A percentile compares a stretch with the other conserved stretches of the same genome.
phyloP scores from a whole-genome alignment of 768 basidiomycete genomes.

The Sporobolomyces phaffii region DNA sequence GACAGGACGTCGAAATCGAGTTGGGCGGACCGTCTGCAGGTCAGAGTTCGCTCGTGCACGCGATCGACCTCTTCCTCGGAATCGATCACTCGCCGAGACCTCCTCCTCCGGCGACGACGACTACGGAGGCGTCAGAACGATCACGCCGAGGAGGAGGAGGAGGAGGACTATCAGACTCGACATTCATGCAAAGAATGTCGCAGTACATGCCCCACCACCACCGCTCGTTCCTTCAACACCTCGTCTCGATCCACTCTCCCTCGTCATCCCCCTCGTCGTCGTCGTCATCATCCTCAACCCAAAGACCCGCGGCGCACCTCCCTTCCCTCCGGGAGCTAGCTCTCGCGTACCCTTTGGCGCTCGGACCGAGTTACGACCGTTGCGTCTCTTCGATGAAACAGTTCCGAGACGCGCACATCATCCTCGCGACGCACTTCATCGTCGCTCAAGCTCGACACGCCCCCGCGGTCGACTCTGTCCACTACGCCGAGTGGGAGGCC shows the following conservation, averaged over 20 bases:
- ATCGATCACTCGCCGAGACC: conserved; percentile 53
- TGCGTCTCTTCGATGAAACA: conserved; percentile 72
- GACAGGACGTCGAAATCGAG: conserved; percentile 48
- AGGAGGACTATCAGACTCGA: conserved; percentile 40
- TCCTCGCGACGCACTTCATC: conserved; percentile 78
- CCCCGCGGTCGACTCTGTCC: conserved; percentile 40
- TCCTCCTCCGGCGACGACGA: no score
- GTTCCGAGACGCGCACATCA: conserved; percentile 81
- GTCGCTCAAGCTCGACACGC: conserved; percentile 66
- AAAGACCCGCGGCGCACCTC: conserved; percentile 1
- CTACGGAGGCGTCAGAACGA: background rate
- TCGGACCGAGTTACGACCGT: conserved; percentile 60
- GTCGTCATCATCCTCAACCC: no score
- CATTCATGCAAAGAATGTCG: conserved; percentile 79
- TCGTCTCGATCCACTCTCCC: conserved; percentile 54
- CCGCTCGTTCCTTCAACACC: conserved; percentile 65
- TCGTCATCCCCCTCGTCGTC: background rate
- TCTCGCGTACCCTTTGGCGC: conserved; percentile 19
- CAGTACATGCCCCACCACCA: conserved; percentile 93
- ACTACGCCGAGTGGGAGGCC: conserved; percentile 30
- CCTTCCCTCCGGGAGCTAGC: conserved; percentile 63
- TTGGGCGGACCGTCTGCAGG: conserved; percentile 76
- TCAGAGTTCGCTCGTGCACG: conserved; percentile 84
- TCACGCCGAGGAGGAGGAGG: conserved; percentile 17
- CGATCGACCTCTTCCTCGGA: conserved; percentile 66